Evolutionary conservation across 768 basidiomycete genomes (phyloP), one percentile per base, ranked within the genome.

Genomic region (Leccinellum luteum): DNA sequence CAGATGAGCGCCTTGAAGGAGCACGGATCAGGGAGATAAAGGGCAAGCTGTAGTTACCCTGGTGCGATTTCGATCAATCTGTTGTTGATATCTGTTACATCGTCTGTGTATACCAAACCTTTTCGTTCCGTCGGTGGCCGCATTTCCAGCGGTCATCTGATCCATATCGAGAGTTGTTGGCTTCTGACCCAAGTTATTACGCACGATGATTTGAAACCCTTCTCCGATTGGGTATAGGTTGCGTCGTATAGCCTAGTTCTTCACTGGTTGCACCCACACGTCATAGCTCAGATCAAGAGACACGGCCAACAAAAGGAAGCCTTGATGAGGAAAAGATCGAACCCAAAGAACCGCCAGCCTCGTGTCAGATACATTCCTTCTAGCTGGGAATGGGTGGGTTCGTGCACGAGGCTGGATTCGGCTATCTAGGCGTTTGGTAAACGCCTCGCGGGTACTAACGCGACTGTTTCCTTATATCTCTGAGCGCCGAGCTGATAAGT

Each of bases 1-100:
- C 45, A 81, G 79, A 81, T 51, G 77, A 80, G 63, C 72, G 66
- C 34, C 74, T 82, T 66, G 72, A 73, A 58, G 73, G 74, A 23
- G 79, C 78, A 23, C 72, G 73, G 50, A 66, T 82, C 54, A 75
- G 66, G 66, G 73, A 73, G 53, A 57, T 71, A 45, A 76, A 66
- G 66, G 63, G 73, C 48, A 79, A 78, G 64, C 64, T 80, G 55
- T 80, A 68, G 60, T 45, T 48, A n/a, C 48, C 38, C 41, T 34
- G 6, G 31, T 41, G 27, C 21, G 30, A 19, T 43, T 34, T 32
- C 43, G 19, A 44, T 32, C 56, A 13, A 47, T 47, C 14, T 47
- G 19, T 32, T 32, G 38, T 45, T 45, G 44, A 45, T 23, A 50
- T 49, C 34, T 51, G 31, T 57, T 56, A 19, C 30, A 15, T 19